Evolutionary conservation across 2,329 filamentous ascomycete species (phyloP).

Genomic region (Didymella pinodella): DNA sequence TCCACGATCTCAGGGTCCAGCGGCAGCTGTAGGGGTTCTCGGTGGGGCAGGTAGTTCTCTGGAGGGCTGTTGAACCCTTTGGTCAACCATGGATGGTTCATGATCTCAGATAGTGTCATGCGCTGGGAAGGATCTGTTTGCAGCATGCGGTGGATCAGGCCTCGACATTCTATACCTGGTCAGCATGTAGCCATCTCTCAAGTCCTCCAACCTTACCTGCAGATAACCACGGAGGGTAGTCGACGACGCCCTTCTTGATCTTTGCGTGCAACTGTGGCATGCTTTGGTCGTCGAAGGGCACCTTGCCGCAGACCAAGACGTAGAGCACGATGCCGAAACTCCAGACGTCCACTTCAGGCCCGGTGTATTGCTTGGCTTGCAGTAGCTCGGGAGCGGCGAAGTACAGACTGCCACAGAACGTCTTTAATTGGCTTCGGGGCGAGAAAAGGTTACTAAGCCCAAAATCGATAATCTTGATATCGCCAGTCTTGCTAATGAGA

Average conservation of each 20-base stretch:
- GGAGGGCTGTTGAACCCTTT: slow-evolving; percentile 88
- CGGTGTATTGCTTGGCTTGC: slow-evolving; percentile 92
- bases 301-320: slow-evolving; percentile 95
- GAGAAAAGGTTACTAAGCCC: slow-evolving; percentile 96
- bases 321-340: slow-evolving; percentile 99
- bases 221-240: slow-evolving; percentile 93
- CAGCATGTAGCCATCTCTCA: slow-evolving; percentile 9
- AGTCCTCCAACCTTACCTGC: slow-evolving; percentile 68
- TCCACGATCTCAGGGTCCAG: slow-evolving; percentile 84
- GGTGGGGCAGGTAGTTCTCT: slow-evolving; percentile 84
- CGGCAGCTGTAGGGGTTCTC: slow-evolving; percentile 85
- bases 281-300: slow-evolving; percentile 98
- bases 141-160: slow-evolving; percentile 92
- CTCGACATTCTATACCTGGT: slow-evolving; percentile 77
- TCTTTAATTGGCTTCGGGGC: slow-evolving; percentile 85
- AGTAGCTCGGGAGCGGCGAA: slow-evolving; percentile 95
- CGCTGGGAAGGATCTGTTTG: slow-evolving; percentile 91
- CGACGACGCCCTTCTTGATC: slow-evolving; percentile 95
- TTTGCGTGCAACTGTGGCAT: slow-evolving; percentile 98
- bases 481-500: slow-evolving; percentile 96
- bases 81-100: slow-evolving; percentile 94
- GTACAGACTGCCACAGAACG: slow-evolving; percentile 96
- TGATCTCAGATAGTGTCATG: slow-evolving; percentile 87
- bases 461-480: slow-evolving; percentile 99
- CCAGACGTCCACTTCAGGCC: slow-evolving; percentile 97